These are phyloP conservation scores for Stagonosporopsis chrysanthemi DNA, from an alignment of 2,329 filamentous ascomycete species.

Conservation along the genomic window DNA sequence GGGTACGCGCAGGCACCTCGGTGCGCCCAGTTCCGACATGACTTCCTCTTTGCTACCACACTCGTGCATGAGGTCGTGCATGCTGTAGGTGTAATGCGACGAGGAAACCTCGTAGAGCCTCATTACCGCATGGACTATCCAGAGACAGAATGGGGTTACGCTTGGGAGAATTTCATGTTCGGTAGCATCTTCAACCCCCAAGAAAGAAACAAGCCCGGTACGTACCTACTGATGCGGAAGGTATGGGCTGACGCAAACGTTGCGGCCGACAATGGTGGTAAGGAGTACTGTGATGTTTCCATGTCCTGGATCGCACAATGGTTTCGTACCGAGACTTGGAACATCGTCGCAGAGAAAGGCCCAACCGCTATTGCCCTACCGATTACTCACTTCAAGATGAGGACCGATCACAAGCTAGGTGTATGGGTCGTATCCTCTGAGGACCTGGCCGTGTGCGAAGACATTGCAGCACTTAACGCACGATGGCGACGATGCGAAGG, in stretches of 20 bases:
- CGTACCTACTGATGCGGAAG: slow-evolving; percentile 39
- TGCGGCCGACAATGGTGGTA: slow-evolving; percentile 30
- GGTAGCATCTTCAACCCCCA: slow-evolving; percentile 44
- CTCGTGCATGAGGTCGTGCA: slow-evolving; percentile 47
- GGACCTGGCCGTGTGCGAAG: slow-evolving; percentile 18
- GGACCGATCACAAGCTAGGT: slow-evolving; percentile 18
- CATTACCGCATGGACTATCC: slow-evolving; percentile 35
- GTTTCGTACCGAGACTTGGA: slow-evolving; percentile 48
- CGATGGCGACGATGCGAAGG: background rate
- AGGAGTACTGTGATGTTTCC: slow-evolving; percentile 41
- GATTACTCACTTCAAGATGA: slow-evolving; percentile 35
- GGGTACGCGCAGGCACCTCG: slow-evolving; percentile 33
- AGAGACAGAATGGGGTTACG: slow-evolving; percentile 42
- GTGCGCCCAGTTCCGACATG: slow-evolving; percentile 44
- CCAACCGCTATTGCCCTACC: slow-evolving; percentile 32
- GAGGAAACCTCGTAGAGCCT: slow-evolving; percentile 40
- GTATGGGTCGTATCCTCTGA: slow-evolving; percentile 33
- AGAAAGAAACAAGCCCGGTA: slow-evolving; percentile 25
- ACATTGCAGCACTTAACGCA: slow-evolving; percentile 15
- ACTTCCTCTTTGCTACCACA: slow-evolving; percentile 43
- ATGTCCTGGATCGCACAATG: slow-evolving; percentile 47
- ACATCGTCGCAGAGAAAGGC: slow-evolving; percentile 28
- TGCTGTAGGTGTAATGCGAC: slow-evolving; percentile 44
- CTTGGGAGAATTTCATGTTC: slow-evolving; percentile 50
- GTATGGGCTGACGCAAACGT: slow-evolving; percentile 33